Conservation (phyloP, 176 grass and related monocot species). For the Hordeum marinum region DNA sequence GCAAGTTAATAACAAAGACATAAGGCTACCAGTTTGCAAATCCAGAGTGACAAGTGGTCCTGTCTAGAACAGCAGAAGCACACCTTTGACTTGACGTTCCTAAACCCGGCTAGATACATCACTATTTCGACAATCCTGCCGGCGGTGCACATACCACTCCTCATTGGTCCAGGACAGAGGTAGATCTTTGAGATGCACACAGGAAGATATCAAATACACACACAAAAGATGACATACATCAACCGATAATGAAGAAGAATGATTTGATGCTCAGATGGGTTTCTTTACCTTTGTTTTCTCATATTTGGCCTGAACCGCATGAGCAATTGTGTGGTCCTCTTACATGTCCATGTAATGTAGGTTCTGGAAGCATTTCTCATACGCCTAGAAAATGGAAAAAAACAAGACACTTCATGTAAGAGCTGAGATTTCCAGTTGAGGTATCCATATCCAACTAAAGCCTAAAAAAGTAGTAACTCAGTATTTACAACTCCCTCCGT, state of each 20-base stretch:
- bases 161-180: constrained; percentile 75
- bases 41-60: background rate
- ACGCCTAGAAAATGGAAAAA: constrained; percentile 44
- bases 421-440: background rate
- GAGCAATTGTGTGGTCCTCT: constrained; percentile 90
- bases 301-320: constrained; percentile 81
- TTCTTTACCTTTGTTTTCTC: constrained; percentile 80
- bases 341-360: constrained; percentile 92
- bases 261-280: background rate
- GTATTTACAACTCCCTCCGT: too few relatives aligned
- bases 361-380: constrained; percentile 97
- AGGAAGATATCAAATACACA: background rate
- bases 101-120: constrained; percentile 75
- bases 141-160: constrained; percentile 63
- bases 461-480: background rate
- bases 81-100: constrained; percentile 89
- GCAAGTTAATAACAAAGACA: background rate
- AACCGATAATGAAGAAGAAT: background rate
- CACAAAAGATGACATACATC: background rate
- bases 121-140: constrained; percentile 78
- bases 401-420: constrained; percentile 1
- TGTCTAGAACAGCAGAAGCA: background rate
- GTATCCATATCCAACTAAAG: background rate
- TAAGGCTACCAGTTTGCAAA: background rate
- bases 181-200: constrained; percentile 50